phyloP scores from a whole-genome alignment of 2,329 filamentous ascomycete species.

The Pseudogymnoascus sp. region DNA sequence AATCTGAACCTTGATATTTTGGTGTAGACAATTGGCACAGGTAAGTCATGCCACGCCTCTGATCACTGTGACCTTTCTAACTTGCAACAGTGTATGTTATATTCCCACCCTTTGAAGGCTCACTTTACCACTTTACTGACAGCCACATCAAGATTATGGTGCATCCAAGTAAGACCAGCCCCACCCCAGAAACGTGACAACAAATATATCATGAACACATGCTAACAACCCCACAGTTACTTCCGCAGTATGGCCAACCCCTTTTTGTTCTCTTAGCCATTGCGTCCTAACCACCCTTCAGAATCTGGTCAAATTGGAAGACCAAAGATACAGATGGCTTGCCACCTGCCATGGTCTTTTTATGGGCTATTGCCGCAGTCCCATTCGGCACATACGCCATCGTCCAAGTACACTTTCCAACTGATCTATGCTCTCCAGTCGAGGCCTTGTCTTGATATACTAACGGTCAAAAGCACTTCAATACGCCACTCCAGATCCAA shows the following conservation, averaged over 20 bases:
- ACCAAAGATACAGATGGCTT: slow-evolving; percentile 56
- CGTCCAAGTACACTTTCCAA: slow-evolving; percentile 35
- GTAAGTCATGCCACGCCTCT: background rate
- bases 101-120: background rate
- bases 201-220: background rate
- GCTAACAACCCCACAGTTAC: slow-evolving; percentile 21
- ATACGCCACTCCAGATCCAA: slow-evolving; percentile 48
- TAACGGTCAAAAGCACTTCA: slow-evolving; percentile 41
- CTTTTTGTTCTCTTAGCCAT: background rate
- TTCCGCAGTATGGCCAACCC: slow-evolving; percentile 27
- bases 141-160: slow-evolving; percentile 33
- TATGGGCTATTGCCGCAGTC: slow-evolving; percentile 50
- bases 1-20: background rate
- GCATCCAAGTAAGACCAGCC: slow-evolving; percentile 32
- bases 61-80: background rate
- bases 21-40: slow-evolving; percentile 2
- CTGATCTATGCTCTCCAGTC: background rate
- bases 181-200: background rate
- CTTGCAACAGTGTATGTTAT: slow-evolving; percentile 3
- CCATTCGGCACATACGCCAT: slow-evolving; percentile 48
- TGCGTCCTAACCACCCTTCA: background rate
- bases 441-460: background rate
- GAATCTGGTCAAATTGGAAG: slow-evolving; percentile 57
- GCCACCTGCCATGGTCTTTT: slow-evolving; percentile 54
- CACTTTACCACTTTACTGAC: background rate